Evolutionary conservation across 768 basidiomycete species (phyloP).

Genomic region (Hebeloma cylindrosporum): DNA sequence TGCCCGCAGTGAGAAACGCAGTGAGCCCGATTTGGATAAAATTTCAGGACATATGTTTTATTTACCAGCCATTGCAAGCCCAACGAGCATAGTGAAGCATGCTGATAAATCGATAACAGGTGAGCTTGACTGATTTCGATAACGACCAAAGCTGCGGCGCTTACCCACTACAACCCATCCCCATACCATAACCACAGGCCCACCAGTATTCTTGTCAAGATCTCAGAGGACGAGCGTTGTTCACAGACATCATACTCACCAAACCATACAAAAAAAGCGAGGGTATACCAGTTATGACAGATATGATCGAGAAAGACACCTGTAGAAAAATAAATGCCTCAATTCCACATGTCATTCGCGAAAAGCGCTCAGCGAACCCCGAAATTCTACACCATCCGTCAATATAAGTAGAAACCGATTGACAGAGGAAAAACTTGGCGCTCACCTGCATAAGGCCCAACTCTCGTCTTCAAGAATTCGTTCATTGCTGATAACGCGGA

Average conservation of each 20-base stretch:
- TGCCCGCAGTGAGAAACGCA: neutral
- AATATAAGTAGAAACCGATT: slow-evolving; percentile 8
- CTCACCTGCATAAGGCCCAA: slow-evolving; percentile 60
- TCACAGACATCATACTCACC: slow-evolving; percentile 36
- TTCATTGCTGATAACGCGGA: slow-evolving; percentile 3
- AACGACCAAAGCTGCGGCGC: too few relatives aligned
- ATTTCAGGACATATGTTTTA: neutral
- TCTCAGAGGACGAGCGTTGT: neutral
- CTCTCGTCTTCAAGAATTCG: slow-evolving; percentile 47
- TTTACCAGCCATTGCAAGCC: slow-evolving; percentile 72
- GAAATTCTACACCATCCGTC: slow-evolving; percentile 50
- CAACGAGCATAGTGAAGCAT: slow-evolving; percentile 69
- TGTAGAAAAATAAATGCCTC: slow-evolving; percentile 22
- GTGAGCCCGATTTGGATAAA: neutral
- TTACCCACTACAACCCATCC: slow-evolving; percentile 65
- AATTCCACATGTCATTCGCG: slow-evolving; percentile 2
- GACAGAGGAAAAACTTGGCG: slow-evolving; percentile 9
- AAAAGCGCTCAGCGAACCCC: slow-evolving; percentile 39
- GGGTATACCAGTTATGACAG: slow-evolving; percentile 69
- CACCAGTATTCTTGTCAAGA: slow-evolving; percentile 59
- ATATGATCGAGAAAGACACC: slow-evolving; percentile 75
- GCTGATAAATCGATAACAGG: slow-evolving; percentile 33
- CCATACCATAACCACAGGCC: slow-evolving; percentile 78
- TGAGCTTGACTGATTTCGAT: neutral
- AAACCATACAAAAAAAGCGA: slow-evolving; percentile 70